Base-by-base conservation (phyloP, 768 basidiomycete species). In the Russula compacta region DNA sequence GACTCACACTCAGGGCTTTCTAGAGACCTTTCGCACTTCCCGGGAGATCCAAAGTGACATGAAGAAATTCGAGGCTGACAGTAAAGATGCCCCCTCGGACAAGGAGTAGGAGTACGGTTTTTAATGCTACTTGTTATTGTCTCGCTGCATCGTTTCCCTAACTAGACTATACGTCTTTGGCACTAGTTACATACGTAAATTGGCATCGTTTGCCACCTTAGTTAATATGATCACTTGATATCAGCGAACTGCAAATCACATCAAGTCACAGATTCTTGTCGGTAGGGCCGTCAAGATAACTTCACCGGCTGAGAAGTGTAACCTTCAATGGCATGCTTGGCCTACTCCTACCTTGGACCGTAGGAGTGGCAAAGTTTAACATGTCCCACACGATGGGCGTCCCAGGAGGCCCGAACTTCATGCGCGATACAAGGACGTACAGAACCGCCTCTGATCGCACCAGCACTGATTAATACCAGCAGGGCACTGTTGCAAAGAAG, bases 351-450 rank as follows among this genome's bases (percentile, higher is more conserved):
- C 61, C 54, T 24, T 67, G 65, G 5, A 67, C 60, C 10, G 70
- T 69, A 10, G 72, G 72, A 57, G 68, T 71, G 21, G 67, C 64
- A 46, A 72, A 68, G n/a, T 59, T 64, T 21, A 67, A 69, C 51
- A 69, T 66, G 50, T 72, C 70, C 70, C 71, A 73, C 2, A 64
- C 59, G 46, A 74, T 66, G 29, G 68, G 67, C 39, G 66, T 66
- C 33, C 66, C 64, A 4, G 69, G 38, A 8, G 66, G 64, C 17
- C 67, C 66, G 55, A 73, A 71, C 39, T 49, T 62, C 68, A 71
- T 70, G 12, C 64, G 63, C 15, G 63, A 53, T 8, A 73, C 40
- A 9, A 73, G 61, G 29, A 67, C 60, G 8, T 68, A 57, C 8
- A 73, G 68, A 4, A 73, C 63, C 33, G 69, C 67, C 61, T 73